These are phyloP conservation scores for Begonia loranthoides DNA, from an alignment of 306 rosid species.

Conservation along the genomic window DNA sequence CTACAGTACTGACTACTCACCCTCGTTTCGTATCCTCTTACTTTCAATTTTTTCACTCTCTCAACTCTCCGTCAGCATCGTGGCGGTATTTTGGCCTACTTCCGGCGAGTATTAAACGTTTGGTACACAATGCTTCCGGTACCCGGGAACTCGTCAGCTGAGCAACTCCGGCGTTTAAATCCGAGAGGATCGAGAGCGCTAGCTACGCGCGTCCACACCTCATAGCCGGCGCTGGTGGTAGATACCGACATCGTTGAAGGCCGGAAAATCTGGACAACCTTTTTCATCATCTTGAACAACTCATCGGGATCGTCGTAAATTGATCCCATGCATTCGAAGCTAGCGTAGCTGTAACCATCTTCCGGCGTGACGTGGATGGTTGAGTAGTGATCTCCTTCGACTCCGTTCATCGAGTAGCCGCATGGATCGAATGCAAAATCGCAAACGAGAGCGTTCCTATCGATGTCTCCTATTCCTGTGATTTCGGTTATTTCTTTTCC, in stretches of 20 bases:
- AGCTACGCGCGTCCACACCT: constrained; percentile 44
- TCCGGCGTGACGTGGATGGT: constrained; percentile 95
- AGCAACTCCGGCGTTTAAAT: constrained; percentile 64
- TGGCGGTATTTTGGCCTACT: constrained; percentile 2
- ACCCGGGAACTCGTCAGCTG: constrained; percentile 68
- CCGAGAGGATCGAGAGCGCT: constrained; percentile 63
- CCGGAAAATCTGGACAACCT: constrained; percentile 71
- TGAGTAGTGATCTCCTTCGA: constrained; percentile 71
- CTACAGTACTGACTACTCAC: too few species aligned
- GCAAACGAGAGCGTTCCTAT: constrained; percentile 52
- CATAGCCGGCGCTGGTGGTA: constrained; percentile 34
- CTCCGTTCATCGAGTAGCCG: constrained; percentile 88
- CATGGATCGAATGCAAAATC: constrained; percentile 87
- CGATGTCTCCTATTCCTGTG: constrained; percentile 58
- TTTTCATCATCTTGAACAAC: constrained; percentile 42
- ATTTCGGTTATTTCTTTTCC: constrained; percentile 84
- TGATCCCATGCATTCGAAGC: constrained; percentile 72
- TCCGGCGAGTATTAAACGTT: constrained; percentile 64
- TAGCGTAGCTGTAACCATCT: constrained; percentile 93
- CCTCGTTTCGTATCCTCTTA: too few species aligned
- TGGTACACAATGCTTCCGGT: constrained; percentile 63
- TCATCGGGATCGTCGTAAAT: constrained; percentile 27
- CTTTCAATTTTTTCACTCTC: too few species aligned
- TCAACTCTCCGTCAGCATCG: too few species aligned
- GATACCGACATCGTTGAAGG: constrained; percentile 89